These are phyloP conservation scores for Erysimum cheiranthoides DNA, from an alignment of 345 rosid genomes.

Conservation along the genomic window DNA sequence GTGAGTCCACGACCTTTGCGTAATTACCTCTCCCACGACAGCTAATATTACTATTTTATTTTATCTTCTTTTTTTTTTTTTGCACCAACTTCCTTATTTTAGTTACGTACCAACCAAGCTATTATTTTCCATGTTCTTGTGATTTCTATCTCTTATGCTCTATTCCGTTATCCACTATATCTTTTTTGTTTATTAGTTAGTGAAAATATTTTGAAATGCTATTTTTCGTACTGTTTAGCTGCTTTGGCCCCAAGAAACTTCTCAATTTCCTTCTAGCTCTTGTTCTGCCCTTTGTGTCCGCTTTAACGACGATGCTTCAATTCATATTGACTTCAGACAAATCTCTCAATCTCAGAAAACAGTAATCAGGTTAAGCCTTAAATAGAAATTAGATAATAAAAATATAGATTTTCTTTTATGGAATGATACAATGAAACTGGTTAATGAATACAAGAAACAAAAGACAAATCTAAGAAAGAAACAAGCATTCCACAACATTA, in stretches of 20 bases:
- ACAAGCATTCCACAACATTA: conserved; percentile 23
- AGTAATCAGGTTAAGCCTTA: background rate
- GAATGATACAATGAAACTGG: conserved; percentile 9
- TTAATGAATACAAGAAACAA: background rate
- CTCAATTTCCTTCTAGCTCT: background rate
- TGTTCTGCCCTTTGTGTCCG: background rate
- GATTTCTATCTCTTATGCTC: conserved; percentile 1
- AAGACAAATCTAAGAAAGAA: background rate
- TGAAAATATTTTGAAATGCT: too few species aligned
- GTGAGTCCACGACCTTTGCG: conserved; percentile 58
- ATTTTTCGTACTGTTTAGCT: background rate
- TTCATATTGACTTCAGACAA: conserved; percentile 5
- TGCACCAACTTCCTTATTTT: conserved; percentile 25
- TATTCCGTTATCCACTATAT: background rate
- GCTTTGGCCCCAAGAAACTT: conserved; percentile 19
- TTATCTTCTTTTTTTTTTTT: background rate
- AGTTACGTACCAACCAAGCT: conserved; percentile 18
- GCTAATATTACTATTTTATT: background rate
- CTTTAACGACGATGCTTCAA: background rate
- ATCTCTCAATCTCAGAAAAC: background rate
- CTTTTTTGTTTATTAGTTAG: background rate
- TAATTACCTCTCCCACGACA: conserved; percentile 37
- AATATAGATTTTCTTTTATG: background rate
- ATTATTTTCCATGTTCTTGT: conserved; percentile 5
- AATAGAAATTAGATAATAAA: background rate